Base-by-base conservation (phyloP, 2,329 filamentous ascomycete genomes). In the Dothistroma septosporum region DNA sequence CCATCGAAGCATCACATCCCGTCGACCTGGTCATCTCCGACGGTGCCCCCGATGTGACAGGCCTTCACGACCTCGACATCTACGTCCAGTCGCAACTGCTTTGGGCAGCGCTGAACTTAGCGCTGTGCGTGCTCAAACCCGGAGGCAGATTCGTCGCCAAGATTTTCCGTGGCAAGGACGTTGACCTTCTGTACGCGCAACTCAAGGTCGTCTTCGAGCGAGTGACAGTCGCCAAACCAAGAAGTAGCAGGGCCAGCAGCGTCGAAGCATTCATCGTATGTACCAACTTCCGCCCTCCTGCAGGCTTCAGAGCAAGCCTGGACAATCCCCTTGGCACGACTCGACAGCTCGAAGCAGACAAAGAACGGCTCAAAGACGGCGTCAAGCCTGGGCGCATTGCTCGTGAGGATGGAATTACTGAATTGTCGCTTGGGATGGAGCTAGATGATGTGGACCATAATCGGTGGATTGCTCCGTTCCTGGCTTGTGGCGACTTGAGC, bases 101-200 rank as follows among this genome's bases (percentile, higher is more conserved):
- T 54, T 97, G 95, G 76, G 91, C 93, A 0, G 94, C 94, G 0
- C 84, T 99, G 21, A 96, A 97, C 74, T 85, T 99, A 2, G 92
- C 94, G 0, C 85, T 97, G 12, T 96, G 93, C 73, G 92, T 99
- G 12, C 84, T 99, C 22, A 89, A 90, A 61, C 92, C 92, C 0
- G 94, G 94, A 48, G 94, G 94, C 64, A 96, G 91, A 72, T 99
- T 99, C 69, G 93, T 99, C 8, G 94, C 94, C 61, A 99, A 99
- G 80, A 97, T 99, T 63, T 99, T 99, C 79, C 82, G 94, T 16
- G 92, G 91, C 16, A 88, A 92, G 68, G 94, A 97, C 70, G 92
- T 97, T n/a, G 94, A 97, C 72, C 80, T 97, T 24, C 84, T 99
- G 9, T 97, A 94, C 72, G 92, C 92, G 1, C 94, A 99, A 75